A percentile compares a stretch with the other conserved stretches of the same genome.
Conservation (phyloP, 2,329 filamentous ascomycete genomes). For the Diaporthe capsici region DNA sequence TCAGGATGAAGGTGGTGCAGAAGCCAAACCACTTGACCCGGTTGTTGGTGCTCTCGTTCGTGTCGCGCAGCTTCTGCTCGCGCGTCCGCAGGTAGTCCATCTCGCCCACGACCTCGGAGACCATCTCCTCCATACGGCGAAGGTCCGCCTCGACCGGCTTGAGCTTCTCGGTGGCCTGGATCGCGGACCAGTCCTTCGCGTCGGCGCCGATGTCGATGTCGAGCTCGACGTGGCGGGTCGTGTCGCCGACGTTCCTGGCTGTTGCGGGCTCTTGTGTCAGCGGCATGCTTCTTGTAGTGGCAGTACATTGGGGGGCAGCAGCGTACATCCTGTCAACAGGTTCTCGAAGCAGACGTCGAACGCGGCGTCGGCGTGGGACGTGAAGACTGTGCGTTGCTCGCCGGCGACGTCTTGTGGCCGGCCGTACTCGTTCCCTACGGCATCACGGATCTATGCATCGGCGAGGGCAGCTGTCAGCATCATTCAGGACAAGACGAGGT, state of each 20-base stretch:
- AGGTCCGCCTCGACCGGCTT: constrained; percentile 97
- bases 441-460: constrained; percentile 84
- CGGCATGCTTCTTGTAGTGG: constrained; percentile 13
- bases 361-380: constrained; percentile 88
- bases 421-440: constrained; percentile 96
- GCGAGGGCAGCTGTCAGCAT: constrained; percentile 15
- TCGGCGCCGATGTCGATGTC: constrained; percentile 97
- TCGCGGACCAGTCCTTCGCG: constrained; percentile 97
- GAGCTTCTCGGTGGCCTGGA: constrained; percentile 96
- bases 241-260: constrained; percentile 57
- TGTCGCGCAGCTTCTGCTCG: constrained; percentile 97
- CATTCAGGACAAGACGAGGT: not conserved
- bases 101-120: constrained; percentile 88
- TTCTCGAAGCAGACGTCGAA: constrained; percentile 99
- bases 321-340: constrained; percentile 78
- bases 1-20: constrained; percentile 90
- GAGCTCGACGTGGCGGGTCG: constrained; percentile 84
- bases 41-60: constrained; percentile 99
- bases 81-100: constrained; percentile 94
- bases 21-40: constrained; percentile 99
- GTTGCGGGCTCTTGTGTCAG: constrained; percentile 12
- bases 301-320: not conserved
- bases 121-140: constrained; percentile 90
- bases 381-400: constrained; percentile 94
- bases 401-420: constrained; percentile 91